Evolutionary conservation across 768 basidiomycete genomes (phyloP).

Genomic region (Calocybe cyanea): DNA sequence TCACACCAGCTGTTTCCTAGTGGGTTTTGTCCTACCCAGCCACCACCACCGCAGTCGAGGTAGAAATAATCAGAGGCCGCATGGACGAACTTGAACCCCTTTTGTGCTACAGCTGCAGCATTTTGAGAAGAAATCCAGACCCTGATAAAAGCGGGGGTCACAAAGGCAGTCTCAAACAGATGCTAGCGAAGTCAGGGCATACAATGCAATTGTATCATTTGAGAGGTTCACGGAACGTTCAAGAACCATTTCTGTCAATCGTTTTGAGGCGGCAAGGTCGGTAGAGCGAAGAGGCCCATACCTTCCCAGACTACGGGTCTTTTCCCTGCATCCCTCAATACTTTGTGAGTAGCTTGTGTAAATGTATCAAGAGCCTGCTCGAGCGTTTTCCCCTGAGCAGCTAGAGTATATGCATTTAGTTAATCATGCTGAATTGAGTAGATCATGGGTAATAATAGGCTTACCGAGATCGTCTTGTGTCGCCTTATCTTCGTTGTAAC

Average conservation of each 20-base stretch:
- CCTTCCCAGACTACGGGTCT: conserved; percentile 84
- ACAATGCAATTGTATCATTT: conserved; percentile 58
- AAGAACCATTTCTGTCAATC: conserved; percentile 59
- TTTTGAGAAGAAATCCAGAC: conserved; percentile 71
- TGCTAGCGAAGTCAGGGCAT: conserved; percentile 15
- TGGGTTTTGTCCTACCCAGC: conserved; percentile 54
- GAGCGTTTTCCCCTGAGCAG: conserved; percentile 44
- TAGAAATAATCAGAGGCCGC: conserved; percentile 77
- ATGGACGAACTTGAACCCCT: conserved; percentile 62
- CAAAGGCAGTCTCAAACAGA: neutral
- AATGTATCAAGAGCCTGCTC: conserved; percentile 64
- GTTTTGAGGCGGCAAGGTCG: neutral
- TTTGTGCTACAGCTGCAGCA: conserved; percentile 54
- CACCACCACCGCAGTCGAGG: conserved; percentile 73
- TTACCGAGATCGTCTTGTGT: conserved; percentile 53
- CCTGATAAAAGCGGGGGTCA: conserved; percentile 25
- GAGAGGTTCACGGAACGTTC: conserved; percentile 43
- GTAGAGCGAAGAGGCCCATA: conserved; percentile 17
- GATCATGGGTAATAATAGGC: conserved; percentile 7
- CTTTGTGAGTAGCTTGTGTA: conserved; percentile 53
- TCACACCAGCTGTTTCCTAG: conserved; percentile 60
- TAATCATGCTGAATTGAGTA: neutral
- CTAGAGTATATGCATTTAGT: conserved; percentile 13
- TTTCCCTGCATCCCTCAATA: conserved; percentile 55
- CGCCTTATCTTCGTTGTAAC: conserved; percentile 56